A percentile compares a stretch with the other conserved stretches of the same genome.
Conservation (phyloP, 73 alveolate genomes). For the Halteria grandinella region DNA sequence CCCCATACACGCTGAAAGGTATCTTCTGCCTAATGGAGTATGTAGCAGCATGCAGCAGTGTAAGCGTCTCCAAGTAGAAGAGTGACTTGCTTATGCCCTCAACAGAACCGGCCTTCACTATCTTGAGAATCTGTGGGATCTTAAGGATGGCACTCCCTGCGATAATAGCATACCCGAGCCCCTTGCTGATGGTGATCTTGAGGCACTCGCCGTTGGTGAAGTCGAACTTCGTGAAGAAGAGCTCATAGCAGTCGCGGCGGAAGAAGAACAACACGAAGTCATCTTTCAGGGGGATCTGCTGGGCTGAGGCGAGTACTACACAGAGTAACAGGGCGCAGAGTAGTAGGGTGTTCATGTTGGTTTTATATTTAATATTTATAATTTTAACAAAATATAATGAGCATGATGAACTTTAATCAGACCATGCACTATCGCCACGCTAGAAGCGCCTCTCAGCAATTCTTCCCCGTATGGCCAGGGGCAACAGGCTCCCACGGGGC, state of each 20-base stretch:
- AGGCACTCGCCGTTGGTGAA: conserved; percentile 36
- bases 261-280: conserved; percentile 25
- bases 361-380: no score
- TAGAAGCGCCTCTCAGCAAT: no score
- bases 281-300: no score
- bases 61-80: conserved; percentile 50
- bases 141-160: conserved; percentile 63
- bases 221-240: conserved; percentile 23
- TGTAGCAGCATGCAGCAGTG: conserved; percentile 68
- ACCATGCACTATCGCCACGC: no score
- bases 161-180: conserved; percentile 65
- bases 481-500: no score
- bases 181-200: conserved; percentile 32
- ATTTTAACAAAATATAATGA: no score
- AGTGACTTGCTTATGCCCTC: conserved; percentile 63
- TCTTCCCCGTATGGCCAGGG: no score
- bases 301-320: no score
- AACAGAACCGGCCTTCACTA: conserved; percentile 42
- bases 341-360: no score
- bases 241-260: conserved; percentile 46
- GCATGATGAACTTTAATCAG: no score
- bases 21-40: conserved; percentile 73
- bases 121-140: conserved; percentile 74
- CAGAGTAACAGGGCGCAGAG: no score
- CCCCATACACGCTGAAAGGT: conserved; percentile 90